Evolutionary conservation across 257 asterid species (phyloP).

Genomic region (Solanum dulcamara): DNA sequence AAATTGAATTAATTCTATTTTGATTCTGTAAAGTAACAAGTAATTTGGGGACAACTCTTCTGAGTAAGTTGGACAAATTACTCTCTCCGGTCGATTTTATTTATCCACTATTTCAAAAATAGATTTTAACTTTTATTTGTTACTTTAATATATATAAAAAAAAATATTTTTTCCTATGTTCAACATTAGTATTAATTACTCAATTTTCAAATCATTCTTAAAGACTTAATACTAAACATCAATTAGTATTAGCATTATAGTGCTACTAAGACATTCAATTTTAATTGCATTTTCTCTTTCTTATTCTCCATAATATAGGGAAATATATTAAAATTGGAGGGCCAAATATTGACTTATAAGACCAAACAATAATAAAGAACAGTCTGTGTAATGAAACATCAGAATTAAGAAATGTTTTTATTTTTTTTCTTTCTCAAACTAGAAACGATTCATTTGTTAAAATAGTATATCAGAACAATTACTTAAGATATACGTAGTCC

Average conservation of each 20-base stretch:
- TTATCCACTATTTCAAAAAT: no score
- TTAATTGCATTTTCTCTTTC: not conserved
- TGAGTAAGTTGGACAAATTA: not conserved
- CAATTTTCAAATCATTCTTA: no score
- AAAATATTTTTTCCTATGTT: no score
- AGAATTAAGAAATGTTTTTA: not conserved
- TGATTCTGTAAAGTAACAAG: no score
- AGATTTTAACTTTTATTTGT: no score
- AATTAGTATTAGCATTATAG: no score
- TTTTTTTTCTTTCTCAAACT: not conserved
- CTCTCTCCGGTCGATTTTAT: no score
- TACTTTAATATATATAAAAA: no score
- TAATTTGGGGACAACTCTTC: not conserved
- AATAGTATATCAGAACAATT: not conserved
- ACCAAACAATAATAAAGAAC: not conserved
- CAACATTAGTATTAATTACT: no score
- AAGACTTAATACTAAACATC: not conserved
- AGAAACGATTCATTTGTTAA: not conserved
- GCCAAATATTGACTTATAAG: not conserved
- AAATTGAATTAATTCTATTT: no score
- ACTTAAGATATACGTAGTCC: not conserved
- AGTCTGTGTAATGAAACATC: not conserved
- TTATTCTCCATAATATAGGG: not conserved
- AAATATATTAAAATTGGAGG: not conserved
- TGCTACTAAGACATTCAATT: not conserved